These are phyloP conservation scores for Mollisiaceae sp. DNA, from an alignment of 2,329 filamentous ascomycete genomes.

Conservation along the genomic window DNA sequence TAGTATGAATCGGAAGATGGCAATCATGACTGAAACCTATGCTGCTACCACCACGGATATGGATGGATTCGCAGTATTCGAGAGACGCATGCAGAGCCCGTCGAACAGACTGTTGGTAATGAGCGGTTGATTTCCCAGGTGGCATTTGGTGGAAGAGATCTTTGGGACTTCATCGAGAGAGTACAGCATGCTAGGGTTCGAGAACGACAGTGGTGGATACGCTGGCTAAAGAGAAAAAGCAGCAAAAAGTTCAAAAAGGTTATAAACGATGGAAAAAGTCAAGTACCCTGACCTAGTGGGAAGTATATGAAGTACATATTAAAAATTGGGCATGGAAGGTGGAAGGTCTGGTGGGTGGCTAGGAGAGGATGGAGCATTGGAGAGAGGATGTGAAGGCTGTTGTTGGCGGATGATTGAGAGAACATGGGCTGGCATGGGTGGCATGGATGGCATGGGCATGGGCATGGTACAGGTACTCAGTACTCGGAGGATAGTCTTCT, in stretches of 20 bases:
- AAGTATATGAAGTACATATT: conserved; percentile 30
- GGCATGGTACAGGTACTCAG: too few species aligned
- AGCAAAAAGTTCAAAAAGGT: conserved; percentile 6
- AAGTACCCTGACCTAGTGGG: conserved; percentile 18
- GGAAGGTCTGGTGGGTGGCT: too few species aligned
- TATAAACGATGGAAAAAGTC: conserved; percentile 15
- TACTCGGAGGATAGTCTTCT: background rate
- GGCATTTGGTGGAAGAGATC: conserved; percentile 17
- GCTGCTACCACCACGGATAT: conserved; percentile 17
- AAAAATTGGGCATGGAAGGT: conserved; percentile 11
- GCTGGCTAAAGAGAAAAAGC: conserved; percentile 27
- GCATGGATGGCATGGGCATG: too few species aligned
- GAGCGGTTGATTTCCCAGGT: conserved; percentile 17
- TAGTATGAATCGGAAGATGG: conserved; percentile 21
- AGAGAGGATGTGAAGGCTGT: conserved; percentile 1
- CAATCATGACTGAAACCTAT: conserved; percentile 29
- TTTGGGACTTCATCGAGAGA: conserved; percentile 18
- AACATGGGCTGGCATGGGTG: background rate
- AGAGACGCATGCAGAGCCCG: conserved; percentile 22
- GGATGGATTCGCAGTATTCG: conserved; percentile 16
- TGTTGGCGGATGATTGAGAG: conserved; percentile 5
- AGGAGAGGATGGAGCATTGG: too few species aligned
- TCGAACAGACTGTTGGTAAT: conserved; percentile 21
- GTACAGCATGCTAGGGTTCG: conserved; percentile 8
- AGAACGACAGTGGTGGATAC: conserved; percentile 27